Evolutionary conservation across 176 grass and related monocot genomes (phyloP).

Genomic region (Microstegium vimineum): DNA sequence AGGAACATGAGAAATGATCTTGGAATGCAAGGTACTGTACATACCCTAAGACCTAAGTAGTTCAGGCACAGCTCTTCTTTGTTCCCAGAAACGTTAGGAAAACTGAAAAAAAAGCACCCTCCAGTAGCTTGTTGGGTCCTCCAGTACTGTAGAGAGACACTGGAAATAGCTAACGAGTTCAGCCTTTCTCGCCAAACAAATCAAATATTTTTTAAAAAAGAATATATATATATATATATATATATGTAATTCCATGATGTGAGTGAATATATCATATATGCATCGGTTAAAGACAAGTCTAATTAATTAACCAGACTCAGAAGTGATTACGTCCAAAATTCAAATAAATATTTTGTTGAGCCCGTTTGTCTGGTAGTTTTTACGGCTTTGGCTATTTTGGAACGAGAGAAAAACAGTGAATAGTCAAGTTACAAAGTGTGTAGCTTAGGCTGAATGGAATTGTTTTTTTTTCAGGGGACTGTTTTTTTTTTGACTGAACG

Average conservation of each 20-base stretch:
- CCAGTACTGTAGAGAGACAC: neutral
- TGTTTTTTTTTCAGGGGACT: neutral
- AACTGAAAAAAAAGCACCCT: neutral
- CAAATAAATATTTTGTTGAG: too few relatives aligned
- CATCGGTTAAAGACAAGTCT: neutral
- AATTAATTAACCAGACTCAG: neutral
- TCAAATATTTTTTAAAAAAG: too few relatives aligned
- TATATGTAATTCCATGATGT: neutral
- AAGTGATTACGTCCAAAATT: neutral
- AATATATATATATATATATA: too few relatives aligned
- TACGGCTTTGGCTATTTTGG: too few relatives aligned
- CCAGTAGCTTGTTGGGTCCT: neutral
- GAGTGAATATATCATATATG: neutral
- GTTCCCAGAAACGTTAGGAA: neutral
- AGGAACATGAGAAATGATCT: constrained; percentile 86
- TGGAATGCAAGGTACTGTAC: constrained; percentile 70
- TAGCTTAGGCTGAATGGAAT: neutral
- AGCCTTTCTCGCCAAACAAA: neutral
- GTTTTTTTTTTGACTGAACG: too few relatives aligned
- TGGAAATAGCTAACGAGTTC: neutral
- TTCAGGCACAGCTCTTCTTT: neutral
- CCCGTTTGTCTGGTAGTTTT: too few relatives aligned
- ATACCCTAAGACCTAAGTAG: neutral
- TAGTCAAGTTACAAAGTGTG: too few relatives aligned
- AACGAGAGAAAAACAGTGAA: too few relatives aligned